phyloP scores from a whole-genome alignment of 441 rosid genomes.

The Brassica hybrid region DNA sequence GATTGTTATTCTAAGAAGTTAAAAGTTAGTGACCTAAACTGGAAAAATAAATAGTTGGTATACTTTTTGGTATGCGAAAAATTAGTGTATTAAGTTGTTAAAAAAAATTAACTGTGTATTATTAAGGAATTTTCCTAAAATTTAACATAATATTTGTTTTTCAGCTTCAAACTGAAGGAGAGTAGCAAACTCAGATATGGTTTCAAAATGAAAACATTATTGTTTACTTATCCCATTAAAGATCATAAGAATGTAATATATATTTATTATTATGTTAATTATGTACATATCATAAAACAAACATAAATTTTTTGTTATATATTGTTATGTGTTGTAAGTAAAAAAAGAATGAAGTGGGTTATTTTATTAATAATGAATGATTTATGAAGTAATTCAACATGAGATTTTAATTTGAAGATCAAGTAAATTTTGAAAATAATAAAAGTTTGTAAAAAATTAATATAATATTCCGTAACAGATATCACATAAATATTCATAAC shows the following conservation, averaged over 20 bases:
- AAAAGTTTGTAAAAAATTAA: too few relatives aligned
- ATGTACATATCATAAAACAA: not conserved
- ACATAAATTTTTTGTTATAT: not conserved
- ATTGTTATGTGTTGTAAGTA: not conserved
- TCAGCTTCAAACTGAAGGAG: not conserved
- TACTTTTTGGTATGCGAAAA: not conserved
- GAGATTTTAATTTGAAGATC: too few relatives aligned
- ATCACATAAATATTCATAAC: too few relatives aligned
- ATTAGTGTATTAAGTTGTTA: not conserved
- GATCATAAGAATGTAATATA: not conserved
- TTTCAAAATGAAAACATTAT: not conserved
- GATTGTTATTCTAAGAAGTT: not conserved
- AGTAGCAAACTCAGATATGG: not conserved
- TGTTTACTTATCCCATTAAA: not conserved
- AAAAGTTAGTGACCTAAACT: not conserved
- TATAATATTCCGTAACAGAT: too few relatives aligned
- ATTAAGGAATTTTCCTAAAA: not conserved
- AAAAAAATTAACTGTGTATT: not conserved
- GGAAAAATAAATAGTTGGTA: not conserved
- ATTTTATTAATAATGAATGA: too few relatives aligned
- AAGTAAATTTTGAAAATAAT: too few relatives aligned
- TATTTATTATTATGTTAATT: not conserved
- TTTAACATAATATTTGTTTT: not conserved
- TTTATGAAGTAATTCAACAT: too few relatives aligned
- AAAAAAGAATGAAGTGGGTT: too few relatives aligned